These are phyloP conservation scores for Rhinocladiella similis DNA, from an alignment of 2,329 filamentous ascomycete genomes.

Conservation along the genomic window DNA sequence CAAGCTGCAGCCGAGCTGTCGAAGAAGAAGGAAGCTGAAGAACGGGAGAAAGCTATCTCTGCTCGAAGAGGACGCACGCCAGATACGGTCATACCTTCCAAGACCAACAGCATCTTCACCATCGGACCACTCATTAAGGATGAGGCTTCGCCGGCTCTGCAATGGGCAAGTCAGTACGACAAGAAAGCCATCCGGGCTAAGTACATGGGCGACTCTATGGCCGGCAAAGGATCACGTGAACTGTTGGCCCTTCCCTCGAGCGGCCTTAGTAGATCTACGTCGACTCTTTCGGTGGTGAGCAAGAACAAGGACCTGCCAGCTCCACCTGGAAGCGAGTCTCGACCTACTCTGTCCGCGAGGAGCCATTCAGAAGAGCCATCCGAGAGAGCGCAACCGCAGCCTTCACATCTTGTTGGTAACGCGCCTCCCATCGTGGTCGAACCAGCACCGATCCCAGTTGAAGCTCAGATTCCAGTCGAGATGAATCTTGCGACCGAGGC, in stretches of 20 bases:
- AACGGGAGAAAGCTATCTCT: constrained; percentile 48
- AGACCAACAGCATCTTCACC: constrained; percentile 88
- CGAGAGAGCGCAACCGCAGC: background rate
- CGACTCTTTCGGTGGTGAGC: constrained; percentile 23
- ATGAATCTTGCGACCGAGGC: constrained; percentile 32
- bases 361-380: constrained; percentile 17
- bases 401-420: background rate
- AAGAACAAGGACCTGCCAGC: constrained; percentile 27
- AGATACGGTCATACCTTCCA: constrained; percentile 56
- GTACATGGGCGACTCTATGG: constrained; percentile 74
- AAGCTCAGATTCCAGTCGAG: constrained; percentile 32
- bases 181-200: constrained; percentile 80
- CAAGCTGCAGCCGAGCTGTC: constrained; percentile 84
- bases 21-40: constrained; percentile 62
- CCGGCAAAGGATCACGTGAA: constrained; percentile 65
- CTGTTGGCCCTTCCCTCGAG: constrained; percentile 39
- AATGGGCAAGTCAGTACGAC: constrained; percentile 95
- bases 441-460: constrained; percentile 27
- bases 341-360: constrained; percentile 14
- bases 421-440: constrained; percentile 11
- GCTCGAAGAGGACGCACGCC: constrained; percentile 56
- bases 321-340: constrained; percentile 10
- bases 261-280: constrained; percentile 34
- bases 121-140: constrained; percentile 80
- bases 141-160: constrained; percentile 90